Percentiles rank a stretch among this genome's conserved stretches.
Conservation (phyloP, 495 filamentous ascomycete genomes). For the Bacidia rubella region DNA sequence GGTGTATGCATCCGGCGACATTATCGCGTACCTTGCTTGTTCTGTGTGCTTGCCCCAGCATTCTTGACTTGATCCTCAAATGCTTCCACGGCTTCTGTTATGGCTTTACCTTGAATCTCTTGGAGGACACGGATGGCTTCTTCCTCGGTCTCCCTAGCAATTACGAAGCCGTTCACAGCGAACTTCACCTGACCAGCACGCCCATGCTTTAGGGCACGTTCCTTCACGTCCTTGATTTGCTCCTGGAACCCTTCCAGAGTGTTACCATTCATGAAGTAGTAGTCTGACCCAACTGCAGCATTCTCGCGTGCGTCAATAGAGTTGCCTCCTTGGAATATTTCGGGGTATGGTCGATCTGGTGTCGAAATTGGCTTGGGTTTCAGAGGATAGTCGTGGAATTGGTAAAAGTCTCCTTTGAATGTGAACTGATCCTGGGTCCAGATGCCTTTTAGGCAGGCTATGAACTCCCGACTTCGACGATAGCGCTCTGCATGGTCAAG, state of each 20-base stretch:
- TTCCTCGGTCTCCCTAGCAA: slow-evolving; percentile 34
- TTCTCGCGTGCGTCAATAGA: slow-evolving; percentile 32
- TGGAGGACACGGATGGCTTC: slow-evolving; percentile 31
- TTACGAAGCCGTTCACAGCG: slow-evolving; percentile 35
- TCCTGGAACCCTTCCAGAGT: slow-evolving; percentile 33
- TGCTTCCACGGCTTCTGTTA: slow-evolving; percentile 31
- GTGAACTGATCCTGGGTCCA: slow-evolving; percentile 35
- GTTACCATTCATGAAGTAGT: slow-evolving; percentile 40
- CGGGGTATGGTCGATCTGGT: slow-evolving; percentile 28
- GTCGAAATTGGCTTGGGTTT: slow-evolving; percentile 28
- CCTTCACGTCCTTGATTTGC: slow-evolving; percentile 33
- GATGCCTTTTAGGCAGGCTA: slow-evolving; percentile 32
- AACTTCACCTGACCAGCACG: slow-evolving; percentile 29
- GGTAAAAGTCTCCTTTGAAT: slow-evolving; percentile 34
- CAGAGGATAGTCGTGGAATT: slow-evolving; percentile 35
- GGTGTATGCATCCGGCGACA: too few relatives aligned
- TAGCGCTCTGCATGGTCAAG: slow-evolving; percentile 37
- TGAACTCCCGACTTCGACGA: slow-evolving; percentile 33
- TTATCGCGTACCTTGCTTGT: too few relatives aligned
- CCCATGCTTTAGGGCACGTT: slow-evolving; percentile 24
- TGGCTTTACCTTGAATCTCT: slow-evolving; percentile 38
- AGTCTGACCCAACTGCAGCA: slow-evolving; percentile 30
- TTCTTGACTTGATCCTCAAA: slow-evolving; percentile 32
- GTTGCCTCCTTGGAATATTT: slow-evolving; percentile 38
- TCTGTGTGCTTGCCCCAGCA: slow-evolving; percentile 24